Conservation (phyloP, 176 grass and related monocot genomes). For the Cenchrus fungigraminus region DNA sequence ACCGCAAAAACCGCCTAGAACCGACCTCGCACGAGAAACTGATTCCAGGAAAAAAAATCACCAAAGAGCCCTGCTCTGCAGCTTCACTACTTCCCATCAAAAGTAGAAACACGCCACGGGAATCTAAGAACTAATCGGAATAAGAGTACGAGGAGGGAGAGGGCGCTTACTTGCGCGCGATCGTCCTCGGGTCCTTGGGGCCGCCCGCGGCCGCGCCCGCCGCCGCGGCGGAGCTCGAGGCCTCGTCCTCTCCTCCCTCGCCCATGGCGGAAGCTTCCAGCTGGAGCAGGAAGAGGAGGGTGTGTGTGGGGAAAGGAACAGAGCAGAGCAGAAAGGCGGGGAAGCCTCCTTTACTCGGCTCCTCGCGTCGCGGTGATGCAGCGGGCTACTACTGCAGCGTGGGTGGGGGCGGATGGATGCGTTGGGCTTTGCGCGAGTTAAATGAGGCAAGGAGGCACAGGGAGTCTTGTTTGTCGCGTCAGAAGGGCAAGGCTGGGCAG, state of each 20-base stretch:
- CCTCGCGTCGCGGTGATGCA: no score
- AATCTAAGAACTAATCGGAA: not conserved
- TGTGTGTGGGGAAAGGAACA: no score
- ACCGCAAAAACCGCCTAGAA: conserved; percentile 38
- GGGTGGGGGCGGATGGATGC: not conserved
- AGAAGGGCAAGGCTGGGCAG: not conserved
- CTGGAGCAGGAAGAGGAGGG: not conserved
- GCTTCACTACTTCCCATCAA: not conserved
- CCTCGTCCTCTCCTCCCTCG: conserved; percentile 20
- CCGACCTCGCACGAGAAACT: not conserved
- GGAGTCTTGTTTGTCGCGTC: not conserved
- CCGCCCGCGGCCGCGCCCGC: conserved; percentile 14
- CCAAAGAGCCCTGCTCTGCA: not conserved
- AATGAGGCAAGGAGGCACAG: not conserved
- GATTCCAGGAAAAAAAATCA: not conserved
- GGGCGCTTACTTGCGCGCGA: conserved; percentile 66
- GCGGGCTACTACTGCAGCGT: no score
- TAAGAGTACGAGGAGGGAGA: not conserved
- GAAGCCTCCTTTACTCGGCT: not conserved
- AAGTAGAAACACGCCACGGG: not conserved
- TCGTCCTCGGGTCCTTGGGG: conserved; percentile 71
- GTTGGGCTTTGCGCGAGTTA: not conserved
- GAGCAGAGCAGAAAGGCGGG: not conserved
- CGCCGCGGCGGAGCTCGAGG: conserved; percentile 20
- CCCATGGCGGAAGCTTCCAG: conserved; percentile 54